Evolutionary conservation across 164 flowering plant species (phyloP), one percentile per base, ranked within the genome.

Genomic region (Santalum album): DNA sequence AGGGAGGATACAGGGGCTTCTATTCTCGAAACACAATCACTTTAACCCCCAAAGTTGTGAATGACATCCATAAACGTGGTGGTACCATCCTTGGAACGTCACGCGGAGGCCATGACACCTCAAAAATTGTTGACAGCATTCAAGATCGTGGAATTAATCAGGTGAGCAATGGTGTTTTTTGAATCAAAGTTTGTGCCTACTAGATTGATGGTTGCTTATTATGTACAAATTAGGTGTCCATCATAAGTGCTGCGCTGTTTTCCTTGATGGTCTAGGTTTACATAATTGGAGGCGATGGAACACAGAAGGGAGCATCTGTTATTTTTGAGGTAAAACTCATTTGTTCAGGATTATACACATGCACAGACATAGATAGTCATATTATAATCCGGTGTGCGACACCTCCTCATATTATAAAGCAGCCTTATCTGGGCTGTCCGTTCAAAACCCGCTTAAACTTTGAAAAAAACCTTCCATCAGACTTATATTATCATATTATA

Each of bases 211-310:
- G 15, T 38, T 38, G 17, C 17, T 14, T 38, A 3, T 1, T 38
- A 12, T 38, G 3, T 38, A 15, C 14, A 0, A 38, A 38, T 15
- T 2, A 12, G 36, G 10, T 32, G 16, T 38, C 42, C 14, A 38
- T 38, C 17, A 15, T 10, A 9, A 38, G 16, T 11, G 42, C 42
- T 16, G 9, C 16, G 3, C 16, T 38, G 14, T 38, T 9, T 38
- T 38, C 14, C 42, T 11, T 32, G 5, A 15, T 49, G 38, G 1
- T 47, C 19, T 69, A 87, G 96, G 96, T 87, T 42, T 87, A 81
- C 54, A 79, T 87, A 54, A 74, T 87, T 66, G 95, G 91, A 51
- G 96, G 96, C 19, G 96, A 87, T 75, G 96, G 96, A 56, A 84
- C 96, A 54, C 92, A 78, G 54, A 85, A 71, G 65, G 96, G 96